Percentiles rank a stretch among this genome's conserved stretches.
phyloP scores from a whole-genome alignment of 2,329 filamentous ascomycete species.

The Elsinoe australis region DNA sequence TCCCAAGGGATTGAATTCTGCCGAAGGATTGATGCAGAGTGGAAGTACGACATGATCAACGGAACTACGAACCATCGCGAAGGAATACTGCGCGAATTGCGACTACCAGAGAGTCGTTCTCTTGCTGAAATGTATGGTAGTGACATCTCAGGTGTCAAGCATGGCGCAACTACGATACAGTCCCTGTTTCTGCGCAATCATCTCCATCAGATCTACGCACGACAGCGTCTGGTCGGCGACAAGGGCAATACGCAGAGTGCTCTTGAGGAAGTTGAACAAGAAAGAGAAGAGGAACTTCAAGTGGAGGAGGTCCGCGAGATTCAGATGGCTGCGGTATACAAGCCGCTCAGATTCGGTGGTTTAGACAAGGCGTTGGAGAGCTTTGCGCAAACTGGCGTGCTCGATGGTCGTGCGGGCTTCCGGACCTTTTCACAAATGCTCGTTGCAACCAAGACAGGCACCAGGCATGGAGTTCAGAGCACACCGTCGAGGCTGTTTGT shows the following conservation, averaged over 20 bases:
- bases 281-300: slow-evolving; percentile 53
- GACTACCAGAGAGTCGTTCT: slow-evolving; percentile 49
- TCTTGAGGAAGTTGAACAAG: slow-evolving; percentile 52
- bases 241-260: slow-evolving; percentile 35
- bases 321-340: slow-evolving; percentile 40
- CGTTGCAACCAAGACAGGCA: slow-evolving; percentile 41
- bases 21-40: slow-evolving; percentile 44
- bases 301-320: slow-evolving; percentile 51
- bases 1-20: slow-evolving; percentile 57
- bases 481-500: slow-evolving; percentile 34
- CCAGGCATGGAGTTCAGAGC: slow-evolving; percentile 32
- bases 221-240: not conserved
- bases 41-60: slow-evolving; percentile 39
- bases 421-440: slow-evolving; percentile 32
- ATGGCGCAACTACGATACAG: slow-evolving; percentile 18
- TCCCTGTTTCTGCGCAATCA: not conserved
- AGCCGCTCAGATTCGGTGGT: slow-evolving; percentile 37
- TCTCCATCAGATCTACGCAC: not conserved
- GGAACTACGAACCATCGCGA: slow-evolving; percentile 29
- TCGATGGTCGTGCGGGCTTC: not conserved
- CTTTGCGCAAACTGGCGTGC: not conserved
- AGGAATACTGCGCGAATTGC: slow-evolving; percentile 40
- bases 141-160: slow-evolving; percentile 21
- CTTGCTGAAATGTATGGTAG: slow-evolving; percentile 52
- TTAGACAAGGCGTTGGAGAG: slow-evolving; percentile 35